Base-by-base conservation (phyloP, 164 flowering plant species). In the Hamamelis virginiana region DNA sequence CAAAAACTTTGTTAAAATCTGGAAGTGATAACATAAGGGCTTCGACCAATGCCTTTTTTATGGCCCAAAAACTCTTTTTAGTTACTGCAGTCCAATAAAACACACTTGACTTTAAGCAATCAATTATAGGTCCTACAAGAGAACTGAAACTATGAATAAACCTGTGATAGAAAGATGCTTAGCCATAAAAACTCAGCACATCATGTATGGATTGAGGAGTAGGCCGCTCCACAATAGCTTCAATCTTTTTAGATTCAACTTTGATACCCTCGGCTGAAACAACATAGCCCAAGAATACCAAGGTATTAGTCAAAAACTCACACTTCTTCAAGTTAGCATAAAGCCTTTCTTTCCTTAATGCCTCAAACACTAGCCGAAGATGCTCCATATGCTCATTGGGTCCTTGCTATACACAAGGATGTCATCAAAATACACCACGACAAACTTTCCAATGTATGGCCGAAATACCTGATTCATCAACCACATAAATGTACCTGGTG, bases 351-450 rank as follows among this genome's bases (percentile, higher is more conserved):
- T 45, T 22, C 13, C 65, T 25, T 11, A 68, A n/a, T 1, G 9
- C 18, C 6, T 46, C 23, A 27, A 68, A 59, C 3, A 59, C 65
- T 18, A 26, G 43, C 0, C 22, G 26, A 9, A 68, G 23, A 48
- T 68, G 64, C 1, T 59, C 28, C 12, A 59, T 19, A 15, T 68
- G 71, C 11, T 68, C 21, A 1, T 23, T 33, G 4, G 6, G 6
- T 27, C 27, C 12, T 23, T 12, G 27, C 57, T 68, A 18, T 59
- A 68, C 9, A 59, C 65, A 8, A 68, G 46, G 28, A 68, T 68
- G 23, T 68, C 65, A 48, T 68, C 71, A 33, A 68, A 68, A 25
- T 45, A 68, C 16, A 68, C 43, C 44, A 59, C 71, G 16, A 60
- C 71, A 26, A 68, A 25, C 23, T 16, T 19, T 0, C 51, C 70